Conservation (phyloP, 2,329 filamentous ascomycete genomes). For the Phialophora verrucosa region DNA sequence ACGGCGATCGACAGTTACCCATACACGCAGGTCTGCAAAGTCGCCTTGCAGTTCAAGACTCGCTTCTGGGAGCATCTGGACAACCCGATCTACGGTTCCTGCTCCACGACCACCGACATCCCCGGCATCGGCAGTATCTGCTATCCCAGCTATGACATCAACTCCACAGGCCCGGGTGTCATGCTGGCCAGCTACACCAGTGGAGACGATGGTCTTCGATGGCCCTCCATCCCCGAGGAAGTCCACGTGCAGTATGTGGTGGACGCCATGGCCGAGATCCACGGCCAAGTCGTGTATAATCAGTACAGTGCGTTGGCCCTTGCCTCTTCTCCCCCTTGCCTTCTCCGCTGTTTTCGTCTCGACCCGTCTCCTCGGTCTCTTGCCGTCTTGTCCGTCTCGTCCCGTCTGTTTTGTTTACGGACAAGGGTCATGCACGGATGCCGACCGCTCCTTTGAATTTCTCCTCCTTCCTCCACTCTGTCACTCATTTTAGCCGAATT, state of each 20-base stretch:
- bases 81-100: slow-evolving; percentile 68
- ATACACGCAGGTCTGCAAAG: slow-evolving; percentile 59
- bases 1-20: slow-evolving; percentile 58
- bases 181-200: slow-evolving; percentile 65
- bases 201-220: slow-evolving; percentile 49
- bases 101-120: slow-evolving; percentile 63
- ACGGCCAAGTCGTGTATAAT: slow-evolving; percentile 64
- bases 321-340: background rate
- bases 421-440: background rate
- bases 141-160: slow-evolving; percentile 71
- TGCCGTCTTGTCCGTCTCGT: background rate
- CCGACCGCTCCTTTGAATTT: too few relatives aligned
- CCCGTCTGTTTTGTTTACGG: too few relatives aligned
- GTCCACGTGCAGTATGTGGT: slow-evolving; percentile 69
- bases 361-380: background rate
- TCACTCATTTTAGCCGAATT: background rate
- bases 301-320: slow-evolving; percentile 56
- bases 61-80: slow-evolving; percentile 64
- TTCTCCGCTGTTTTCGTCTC: background rate
- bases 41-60: slow-evolving; percentile 71
- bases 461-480: background rate
- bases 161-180: slow-evolving; percentile 66
- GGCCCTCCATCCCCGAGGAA: slow-evolving; percentile 58
- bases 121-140: slow-evolving; percentile 66
- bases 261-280: slow-evolving; percentile 71